Percentiles rank a stretch among this genome's conserved stretches.
Evolutionary conservation across 805 yeast species (phyloP).

Genomic region (Cyberlindnera saturnus): DNA sequence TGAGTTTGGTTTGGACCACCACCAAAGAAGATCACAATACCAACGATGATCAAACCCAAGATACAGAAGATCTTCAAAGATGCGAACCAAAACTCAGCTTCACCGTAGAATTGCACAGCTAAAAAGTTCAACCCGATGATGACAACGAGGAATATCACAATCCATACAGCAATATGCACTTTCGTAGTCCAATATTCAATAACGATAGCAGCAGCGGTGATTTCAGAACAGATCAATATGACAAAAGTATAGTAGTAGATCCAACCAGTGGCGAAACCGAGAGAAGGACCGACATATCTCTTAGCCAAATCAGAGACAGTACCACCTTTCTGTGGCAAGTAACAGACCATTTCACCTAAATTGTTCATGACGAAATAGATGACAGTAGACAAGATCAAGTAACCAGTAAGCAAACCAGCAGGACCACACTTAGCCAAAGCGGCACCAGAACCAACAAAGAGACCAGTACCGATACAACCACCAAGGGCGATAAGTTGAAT

Average conservation of each 20-base stretch:
- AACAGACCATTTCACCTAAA: constrained; percentile 65
- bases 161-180: constrained; percentile 59
- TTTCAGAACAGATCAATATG: constrained; percentile 33
- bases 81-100: constrained; percentile 56
- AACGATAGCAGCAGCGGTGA: constrained; percentile 53
- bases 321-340: constrained; percentile 55
- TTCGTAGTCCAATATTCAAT: constrained; percentile 50
- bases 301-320: constrained; percentile 55
- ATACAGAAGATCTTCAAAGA: constrained; percentile 56
- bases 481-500: constrained; percentile 80
- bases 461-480: constrained; percentile 81
- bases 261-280: constrained; percentile 26
- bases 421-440: constrained; percentile 67
- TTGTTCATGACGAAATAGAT: constrained; percentile 61
- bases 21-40: constrained; percentile 56
- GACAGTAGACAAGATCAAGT: constrained; percentile 54
- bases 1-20: constrained; percentile 52
- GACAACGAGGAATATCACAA: constrained; percentile 44
- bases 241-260: constrained; percentile 23
- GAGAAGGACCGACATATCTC: constrained; percentile 37
- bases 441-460: constrained; percentile 68
- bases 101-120: constrained; percentile 58
- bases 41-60: constrained; percentile 52
- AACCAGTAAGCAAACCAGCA: constrained; percentile 58
- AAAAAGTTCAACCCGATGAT: constrained; percentile 43